A percentile compares a stretch with the other conserved stretches of the same genome.
Conservation (phyloP, 2,329 filamentous ascomycete genomes). For the Pseudogymnoascus verrucosus region DNA sequence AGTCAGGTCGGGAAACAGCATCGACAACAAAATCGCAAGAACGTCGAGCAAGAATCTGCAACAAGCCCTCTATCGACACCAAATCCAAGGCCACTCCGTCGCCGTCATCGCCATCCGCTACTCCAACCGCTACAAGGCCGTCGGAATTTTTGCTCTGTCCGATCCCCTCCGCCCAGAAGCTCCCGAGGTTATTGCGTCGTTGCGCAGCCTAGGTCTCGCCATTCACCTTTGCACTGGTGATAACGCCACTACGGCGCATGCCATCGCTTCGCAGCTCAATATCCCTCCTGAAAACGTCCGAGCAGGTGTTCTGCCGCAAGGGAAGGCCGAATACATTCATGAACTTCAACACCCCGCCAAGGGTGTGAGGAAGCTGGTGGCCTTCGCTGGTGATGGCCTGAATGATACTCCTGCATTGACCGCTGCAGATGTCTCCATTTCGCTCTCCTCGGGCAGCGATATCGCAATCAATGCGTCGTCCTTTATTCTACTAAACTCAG, state of each 20-base stretch:
- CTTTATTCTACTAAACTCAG: conserved; percentile 71
- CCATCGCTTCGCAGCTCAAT: conserved; percentile 49
- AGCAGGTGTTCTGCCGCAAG: conserved; percentile 40
- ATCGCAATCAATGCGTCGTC: conserved; percentile 74
- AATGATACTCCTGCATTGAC: conserved; percentile 80
- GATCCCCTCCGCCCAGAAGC: conserved; percentile 52
- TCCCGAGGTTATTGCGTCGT: conserved; percentile 37
- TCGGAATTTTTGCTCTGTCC: conserved; percentile 48
- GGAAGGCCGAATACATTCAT: neutral
- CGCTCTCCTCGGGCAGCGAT: conserved; percentile 75
- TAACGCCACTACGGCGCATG: conserved; percentile 50
- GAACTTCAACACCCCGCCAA: conserved; percentile 30
- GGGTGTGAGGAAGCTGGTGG: conserved; percentile 37
- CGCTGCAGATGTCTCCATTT: conserved; percentile 74
- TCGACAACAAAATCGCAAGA: conserved; percentile 58
- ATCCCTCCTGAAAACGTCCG: conserved; percentile 51
- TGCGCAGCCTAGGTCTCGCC: conserved; percentile 43
- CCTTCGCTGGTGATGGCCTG: conserved; percentile 84
- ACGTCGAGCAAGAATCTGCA: conserved; percentile 44
- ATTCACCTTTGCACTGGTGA: conserved; percentile 60
- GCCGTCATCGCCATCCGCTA: conserved; percentile 41
- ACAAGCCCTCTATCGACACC: neutral
- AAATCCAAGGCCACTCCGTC: conserved; percentile 45
- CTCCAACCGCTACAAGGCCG: conserved; percentile 31
- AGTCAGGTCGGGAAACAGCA: conserved; percentile 16